A percentile compares a stretch with the other conserved stretches of the same genome.
These are phyloP conservation scores for Aplosporella prunicola DNA, from an alignment of 2,329 filamentous ascomycete genomes.

Conservation along the genomic window DNA sequence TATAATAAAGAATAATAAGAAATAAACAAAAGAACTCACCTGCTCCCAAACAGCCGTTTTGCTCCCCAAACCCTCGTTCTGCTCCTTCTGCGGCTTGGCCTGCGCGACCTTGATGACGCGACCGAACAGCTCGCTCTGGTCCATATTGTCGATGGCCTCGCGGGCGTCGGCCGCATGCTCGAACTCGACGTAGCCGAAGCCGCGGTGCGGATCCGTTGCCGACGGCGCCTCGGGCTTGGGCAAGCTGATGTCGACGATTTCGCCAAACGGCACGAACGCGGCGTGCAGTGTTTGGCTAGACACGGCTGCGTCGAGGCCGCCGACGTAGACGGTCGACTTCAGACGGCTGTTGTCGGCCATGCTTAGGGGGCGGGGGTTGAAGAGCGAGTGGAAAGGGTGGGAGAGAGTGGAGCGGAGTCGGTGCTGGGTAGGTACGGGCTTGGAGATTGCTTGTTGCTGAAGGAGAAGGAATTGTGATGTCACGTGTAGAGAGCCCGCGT, in stretches of 20 bases:
- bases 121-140: slow-evolving; percentile 90
- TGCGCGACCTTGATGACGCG: slow-evolving; percentile 83
- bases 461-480: no score
- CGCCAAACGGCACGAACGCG: slow-evolving; percentile 93
- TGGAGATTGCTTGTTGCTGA: no score
- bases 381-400: no score
- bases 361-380: no score
- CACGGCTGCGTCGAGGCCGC: slow-evolving; percentile 73
- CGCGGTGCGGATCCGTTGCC: slow-evolving; percentile 69
- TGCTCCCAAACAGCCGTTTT: slow-evolving; percentile 96
- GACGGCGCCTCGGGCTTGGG: slow-evolving; percentile 80
- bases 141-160: slow-evolving; percentile 98
- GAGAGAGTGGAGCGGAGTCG: no score
- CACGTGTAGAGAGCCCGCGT: no score
- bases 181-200: slow-evolving; percentile 95
- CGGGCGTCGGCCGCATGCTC: slow-evolving; percentile 76
- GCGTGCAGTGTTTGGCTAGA: slow-evolving; percentile 69
- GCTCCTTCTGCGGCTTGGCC: slow-evolving; percentile 85
- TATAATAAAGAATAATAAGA: not conserved
- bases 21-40: slow-evolving; percentile 47
- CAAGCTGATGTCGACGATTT: slow-evolving; percentile 82
- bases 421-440: no score
- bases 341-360: slow-evolving; percentile 80
- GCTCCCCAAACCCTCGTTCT: slow-evolving; percentile 78
- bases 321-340: slow-evolving; percentile 88